These are phyloP conservation scores for Cordyceps cateniannulata DNA, from an alignment of 2,329 filamentous ascomycete species.

Conservation along the genomic window DNA sequence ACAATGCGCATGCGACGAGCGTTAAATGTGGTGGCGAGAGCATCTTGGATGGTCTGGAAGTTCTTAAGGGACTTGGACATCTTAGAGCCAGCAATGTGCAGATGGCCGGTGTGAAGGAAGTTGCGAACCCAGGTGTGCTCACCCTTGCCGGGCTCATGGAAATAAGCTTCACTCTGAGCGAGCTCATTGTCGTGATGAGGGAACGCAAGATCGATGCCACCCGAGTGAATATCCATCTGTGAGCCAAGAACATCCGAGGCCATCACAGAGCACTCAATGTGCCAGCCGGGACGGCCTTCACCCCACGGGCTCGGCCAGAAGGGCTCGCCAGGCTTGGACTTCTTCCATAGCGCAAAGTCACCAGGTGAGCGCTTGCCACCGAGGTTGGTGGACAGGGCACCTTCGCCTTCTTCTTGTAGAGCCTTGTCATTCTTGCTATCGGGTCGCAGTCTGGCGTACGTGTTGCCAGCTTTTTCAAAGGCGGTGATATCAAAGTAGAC, in stretches of 20 bases:
- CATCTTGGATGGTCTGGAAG: slow-evolving; percentile 87
- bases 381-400: slow-evolving; percentile 60
- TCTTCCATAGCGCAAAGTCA: slow-evolving; percentile 93
- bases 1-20: slow-evolving; percentile 75
- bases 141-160: slow-evolving; percentile 43
- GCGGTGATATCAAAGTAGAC: slow-evolving; percentile 90
- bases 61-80: slow-evolving; percentile 97
- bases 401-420: slow-evolving; percentile 83
- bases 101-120: slow-evolving; percentile 91
- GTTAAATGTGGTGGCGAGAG: slow-evolving; percentile 64
- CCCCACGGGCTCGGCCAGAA: slow-evolving; percentile 88
- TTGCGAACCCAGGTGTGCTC: slow-evolving; percentile 85
- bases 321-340: slow-evolving; percentile 84
- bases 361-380: slow-evolving; percentile 66
- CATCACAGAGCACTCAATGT: slow-evolving; percentile 97
- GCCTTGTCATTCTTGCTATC: slow-evolving; percentile 80
- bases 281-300: slow-evolving; percentile 83
- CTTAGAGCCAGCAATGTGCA: slow-evolving; percentile 79
- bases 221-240: slow-evolving; percentile 87
- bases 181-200: slow-evolving; percentile 92
- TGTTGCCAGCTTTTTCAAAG: slow-evolving; percentile 78
- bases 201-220: slow-evolving; percentile 85
- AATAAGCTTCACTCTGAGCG: slow-evolving; percentile 86
- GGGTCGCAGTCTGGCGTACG: slow-evolving; percentile 78
- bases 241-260: slow-evolving; percentile 80